Conservation (phyloP, 306 rosid species). For the Luffa aegyptiaca region DNA sequence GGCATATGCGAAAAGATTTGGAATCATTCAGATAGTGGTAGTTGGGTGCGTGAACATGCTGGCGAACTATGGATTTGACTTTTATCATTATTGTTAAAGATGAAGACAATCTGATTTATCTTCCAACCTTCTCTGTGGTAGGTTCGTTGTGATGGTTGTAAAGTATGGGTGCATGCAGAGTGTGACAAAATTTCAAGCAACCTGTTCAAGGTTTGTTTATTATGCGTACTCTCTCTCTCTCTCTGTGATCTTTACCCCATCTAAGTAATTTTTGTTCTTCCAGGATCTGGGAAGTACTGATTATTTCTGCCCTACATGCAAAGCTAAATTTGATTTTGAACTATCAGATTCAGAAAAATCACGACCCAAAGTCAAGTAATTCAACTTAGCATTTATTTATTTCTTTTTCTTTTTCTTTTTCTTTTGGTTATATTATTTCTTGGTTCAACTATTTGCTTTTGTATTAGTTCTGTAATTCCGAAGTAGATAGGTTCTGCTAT, state of each 20-base stretch:
- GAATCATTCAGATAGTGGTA: conserved; percentile 93
- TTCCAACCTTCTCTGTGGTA: conserved; percentile 22
- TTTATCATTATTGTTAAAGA: conserved; percentile 1
- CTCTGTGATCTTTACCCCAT: conserved; percentile 6
- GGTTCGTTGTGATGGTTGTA: conserved; percentile 99
- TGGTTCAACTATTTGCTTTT: not conserved
- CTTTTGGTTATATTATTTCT: not conserved
- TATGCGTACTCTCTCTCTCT: conserved; percentile 7
- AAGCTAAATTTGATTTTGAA: conserved; percentile 90
- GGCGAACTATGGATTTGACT: conserved; percentile 11
- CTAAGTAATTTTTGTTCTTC: conserved; percentile 24
- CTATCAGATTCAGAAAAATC: conserved; percentile 84
- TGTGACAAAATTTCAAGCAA: conserved; percentile 84
- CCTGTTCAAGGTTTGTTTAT: conserved; percentile 58
- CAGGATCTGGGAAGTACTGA: conserved; percentile 90
- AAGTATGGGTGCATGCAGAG: conserved; percentile 98
- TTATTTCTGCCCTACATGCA: conserved; percentile 96
- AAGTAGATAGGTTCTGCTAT: not conserved
- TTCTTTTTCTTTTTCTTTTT: not conserved
- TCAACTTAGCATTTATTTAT: not conserved
- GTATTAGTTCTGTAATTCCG: not conserved
- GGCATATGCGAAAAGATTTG: conserved; percentile 96
- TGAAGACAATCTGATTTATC: not conserved
- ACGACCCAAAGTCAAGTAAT: conserved; percentile 76
- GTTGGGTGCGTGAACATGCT: conserved; percentile 72